Conservation (phyloP, 495 filamentous ascomycete species). For the Penicillium pancosmium region DNA sequence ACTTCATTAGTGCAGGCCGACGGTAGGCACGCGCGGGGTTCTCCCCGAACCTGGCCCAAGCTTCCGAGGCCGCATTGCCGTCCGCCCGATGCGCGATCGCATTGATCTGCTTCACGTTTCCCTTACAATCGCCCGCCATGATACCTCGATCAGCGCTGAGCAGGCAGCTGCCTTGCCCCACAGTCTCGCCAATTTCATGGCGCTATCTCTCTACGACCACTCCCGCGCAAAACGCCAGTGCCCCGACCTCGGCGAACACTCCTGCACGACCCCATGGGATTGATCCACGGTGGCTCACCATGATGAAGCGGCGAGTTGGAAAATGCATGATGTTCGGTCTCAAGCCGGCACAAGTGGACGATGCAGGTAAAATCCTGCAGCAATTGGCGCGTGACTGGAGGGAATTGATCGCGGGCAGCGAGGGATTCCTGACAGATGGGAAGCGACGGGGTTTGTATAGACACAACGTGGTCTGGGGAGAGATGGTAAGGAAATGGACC, state of each 20-base stretch:
- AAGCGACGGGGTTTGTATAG: conserved; percentile 65
- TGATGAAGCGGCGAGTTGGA: conserved; percentile 73
- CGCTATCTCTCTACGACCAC: conserved; percentile 32
- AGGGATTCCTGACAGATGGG: conserved; percentile 76
- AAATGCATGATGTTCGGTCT: conserved; percentile 84
- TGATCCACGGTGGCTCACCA: conserved; percentile 72
- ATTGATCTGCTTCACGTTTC: conserved; percentile 6
- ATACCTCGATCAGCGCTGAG: conserved; percentile 19
- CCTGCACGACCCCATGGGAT: conserved; percentile 38
- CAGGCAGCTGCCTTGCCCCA: conserved; percentile 22
- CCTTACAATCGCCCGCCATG: conserved; percentile 20
- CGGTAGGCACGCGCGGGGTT: conserved; percentile 26
- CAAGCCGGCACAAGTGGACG: conserved; percentile 56
- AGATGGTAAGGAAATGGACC: conserved; percentile 66
- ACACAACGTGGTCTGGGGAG: conserved; percentile 85
- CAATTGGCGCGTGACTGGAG: conserved; percentile 76
- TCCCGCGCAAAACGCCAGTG: conserved; percentile 15
- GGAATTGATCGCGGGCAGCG: conserved; percentile 71
- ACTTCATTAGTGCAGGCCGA: neutral
- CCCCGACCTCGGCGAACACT: conserved; percentile 16
- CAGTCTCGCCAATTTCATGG: neutral
- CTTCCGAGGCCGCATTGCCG: conserved; percentile 23
- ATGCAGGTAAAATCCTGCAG: conserved; percentile 62
- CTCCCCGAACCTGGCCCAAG: conserved; percentile 26
- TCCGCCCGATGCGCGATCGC: conserved; percentile 2